Evolutionary conservation across 73 alveolate species (phyloP), one percentile per base, ranked within the genome.

Genomic region (Tetrahymena malaccensis): DNA sequence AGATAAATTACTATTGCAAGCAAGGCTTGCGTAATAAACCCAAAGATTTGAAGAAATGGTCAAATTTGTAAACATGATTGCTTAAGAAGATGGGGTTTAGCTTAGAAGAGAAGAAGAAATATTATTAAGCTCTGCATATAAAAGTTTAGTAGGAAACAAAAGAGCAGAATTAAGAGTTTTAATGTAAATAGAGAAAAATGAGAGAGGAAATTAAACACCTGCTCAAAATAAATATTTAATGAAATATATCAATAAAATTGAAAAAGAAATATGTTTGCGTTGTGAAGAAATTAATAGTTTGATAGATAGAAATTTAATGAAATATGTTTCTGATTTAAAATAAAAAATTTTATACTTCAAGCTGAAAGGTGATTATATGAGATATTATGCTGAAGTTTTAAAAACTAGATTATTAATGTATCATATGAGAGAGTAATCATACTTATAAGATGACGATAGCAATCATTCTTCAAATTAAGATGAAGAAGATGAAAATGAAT

Each of bases 291-390:
- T 98, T 85, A 55, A 98, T 34, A 96, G 85, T 1, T 96, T 98
- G 34, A 95, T 98, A 17, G 98, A 97, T 84, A 93, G 95, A 40
- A 97, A 96, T 93, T 95, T 98, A 94, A 94, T 97, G 93, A 96
- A 96, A 38, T 94, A 96, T 34, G 97, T 98, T 34, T 89, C 96
- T 31, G 85, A 95, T 50, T 97, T 96, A 37, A 99, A 98, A 94
- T 97, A 98, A 55, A 97, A 96, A 94, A 98, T 98, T 89, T 98
- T 98, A 94, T 98, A 96, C 96, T 96, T 95, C 85, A 98, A 98
- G 95, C 97, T 98, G 99, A 98, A 98, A 96, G 99, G 99, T 31
- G 99, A 98, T 96, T 98, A 98, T 96, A 98, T 94, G 96, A 97
- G 99, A 94, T 98, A 98, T 97, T 95, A 98, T 55, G 99, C 99